Percentiles rank a stretch among this genome's conserved stretches.
Evolutionary conservation across 768 basidiomycete genomes (phyloP).

Genomic region (Neoboletus subvelutipes): DNA sequence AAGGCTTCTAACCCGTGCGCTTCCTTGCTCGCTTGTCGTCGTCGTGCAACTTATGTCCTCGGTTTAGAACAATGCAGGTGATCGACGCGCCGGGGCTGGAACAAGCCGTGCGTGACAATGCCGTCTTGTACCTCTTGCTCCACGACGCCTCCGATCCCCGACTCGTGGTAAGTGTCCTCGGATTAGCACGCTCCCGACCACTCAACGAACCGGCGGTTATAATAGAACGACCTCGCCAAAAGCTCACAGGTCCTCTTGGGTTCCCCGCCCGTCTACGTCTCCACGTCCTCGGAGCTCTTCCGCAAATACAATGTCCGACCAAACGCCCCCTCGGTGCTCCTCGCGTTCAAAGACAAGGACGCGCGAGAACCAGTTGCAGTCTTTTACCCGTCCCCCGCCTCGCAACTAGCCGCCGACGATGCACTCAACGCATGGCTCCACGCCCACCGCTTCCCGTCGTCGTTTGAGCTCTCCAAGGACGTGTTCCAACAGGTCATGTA

Average conservation of each 20-base stretch:
- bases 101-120: constrained; percentile 8
- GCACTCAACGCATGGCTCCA: constrained; percentile 56
- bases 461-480: constrained; percentile 71
- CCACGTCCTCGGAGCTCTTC: constrained; percentile 35
- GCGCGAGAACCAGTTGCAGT: constrained; percentile 43
- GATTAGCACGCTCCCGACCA: too few species aligned
- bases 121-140: constrained; percentile 49
- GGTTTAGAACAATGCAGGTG: constrained; percentile 20
- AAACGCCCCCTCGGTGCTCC: constrained; percentile 55
- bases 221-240: constrained; percentile 52
- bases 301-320: constrained; percentile 37
- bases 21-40: constrained; percentile 7
- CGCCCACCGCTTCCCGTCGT: constrained; percentile 67
- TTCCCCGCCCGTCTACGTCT: constrained; percentile 47
- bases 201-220: background rate
- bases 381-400: constrained; percentile 23
- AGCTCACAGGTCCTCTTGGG: constrained; percentile 52
- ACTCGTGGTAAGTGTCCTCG: constrained; percentile 32
- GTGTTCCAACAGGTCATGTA: constrained; percentile 89
- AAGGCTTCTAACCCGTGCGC: constrained; percentile 73
- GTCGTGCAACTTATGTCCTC: background rate
- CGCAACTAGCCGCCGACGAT: background rate
- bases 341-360: constrained; percentile 67
- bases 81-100: constrained; percentile 16
- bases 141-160: constrained; percentile 35